Percentiles rank a stretch among this genome's conserved stretches.
Evolutionary conservation across 2,329 filamentous ascomycete genomes (phyloP).

Genomic region (Paraconiothyrium brasiliense): DNA sequence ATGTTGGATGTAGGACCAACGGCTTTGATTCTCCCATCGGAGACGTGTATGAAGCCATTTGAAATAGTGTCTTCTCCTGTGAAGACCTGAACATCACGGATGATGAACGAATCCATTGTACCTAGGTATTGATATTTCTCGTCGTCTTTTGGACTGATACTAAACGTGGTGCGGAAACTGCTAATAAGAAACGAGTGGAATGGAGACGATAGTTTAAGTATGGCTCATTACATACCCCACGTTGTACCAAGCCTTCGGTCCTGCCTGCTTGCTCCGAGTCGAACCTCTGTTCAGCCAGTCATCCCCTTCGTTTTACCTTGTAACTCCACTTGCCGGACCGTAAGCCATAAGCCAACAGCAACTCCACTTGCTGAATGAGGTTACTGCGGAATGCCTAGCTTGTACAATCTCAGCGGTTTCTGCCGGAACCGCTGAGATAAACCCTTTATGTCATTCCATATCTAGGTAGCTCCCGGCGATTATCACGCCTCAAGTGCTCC

Average conservation of each 20-base stretch:
- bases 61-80: conserved; percentile 56
- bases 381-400: too few relatives aligned
- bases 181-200: too few relatives aligned
- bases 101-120: conserved; percentile 49
- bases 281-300: too few relatives aligned
- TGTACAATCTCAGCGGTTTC: too few relatives aligned
- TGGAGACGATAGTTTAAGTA: neutral
- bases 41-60: conserved; percentile 53
- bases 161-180: neutral
- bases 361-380: too few relatives aligned
- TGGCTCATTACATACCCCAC: too few relatives aligned
- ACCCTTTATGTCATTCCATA: too few relatives aligned
- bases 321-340: conserved; percentile 9
- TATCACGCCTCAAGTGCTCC: too few relatives aligned
- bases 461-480: too few relatives aligned
- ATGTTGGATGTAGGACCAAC: conserved; percentile 33
- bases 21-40: conserved; percentile 53
- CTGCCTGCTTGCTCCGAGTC: too few relatives aligned
- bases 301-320: neutral
- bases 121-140: too few relatives aligned
- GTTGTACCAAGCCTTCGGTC: neutral
- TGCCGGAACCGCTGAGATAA: too few relatives aligned
- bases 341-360: neutral
- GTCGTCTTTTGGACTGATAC: neutral
- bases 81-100: conserved; percentile 58